A percentile compares a stretch with the other conserved stretches of the same genome.
phyloP scores from a whole-genome alignment of 2,329 filamentous ascomycete genomes.

The Fusarium brachygibbosum region DNA sequence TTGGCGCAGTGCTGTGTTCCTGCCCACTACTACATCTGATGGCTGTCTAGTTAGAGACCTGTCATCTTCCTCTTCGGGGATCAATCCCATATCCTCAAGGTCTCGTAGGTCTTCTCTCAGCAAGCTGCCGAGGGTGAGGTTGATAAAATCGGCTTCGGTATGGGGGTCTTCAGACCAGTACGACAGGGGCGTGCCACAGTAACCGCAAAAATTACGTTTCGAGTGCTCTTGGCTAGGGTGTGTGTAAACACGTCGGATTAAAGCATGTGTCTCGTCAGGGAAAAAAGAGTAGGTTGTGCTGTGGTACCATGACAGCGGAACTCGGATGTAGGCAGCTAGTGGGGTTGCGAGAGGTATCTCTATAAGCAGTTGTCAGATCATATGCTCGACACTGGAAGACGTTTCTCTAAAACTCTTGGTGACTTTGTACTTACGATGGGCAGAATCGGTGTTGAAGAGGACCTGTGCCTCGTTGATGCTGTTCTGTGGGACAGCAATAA shows the following conservation, averaged over 20 bases:
- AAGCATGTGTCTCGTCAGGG: conserved; percentile 78
- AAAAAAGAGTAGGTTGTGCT: conserved; percentile 81
- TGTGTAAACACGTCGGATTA: conserved; percentile 77
- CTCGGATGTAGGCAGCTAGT: conserved; percentile 83
- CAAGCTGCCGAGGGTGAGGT: conserved; percentile 84
- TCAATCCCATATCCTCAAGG: conserved; percentile 80
- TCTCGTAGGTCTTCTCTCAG: conserved; percentile 76
- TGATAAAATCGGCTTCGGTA: conserved; percentile 82
- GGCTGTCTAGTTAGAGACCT: conserved; percentile 25
- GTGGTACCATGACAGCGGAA: conserved; percentile 85
- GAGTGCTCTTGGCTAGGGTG: conserved; percentile 69
- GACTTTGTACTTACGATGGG: conserved; percentile 74
- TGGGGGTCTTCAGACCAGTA: conserved; percentile 83
- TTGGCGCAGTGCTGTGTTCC: conserved; percentile 58
- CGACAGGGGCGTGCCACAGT: conserved; percentile 87
- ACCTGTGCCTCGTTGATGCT: conserved; percentile 72
- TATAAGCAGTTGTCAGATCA: conserved; percentile 45
- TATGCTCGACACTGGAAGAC: not conserved
- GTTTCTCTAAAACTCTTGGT: conserved; percentile 1
- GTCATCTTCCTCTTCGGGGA: conserved; percentile 64
- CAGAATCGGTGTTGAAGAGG: conserved; percentile 78
- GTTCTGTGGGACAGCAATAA: conserved; percentile 75
- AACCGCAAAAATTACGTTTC: conserved; percentile 88
- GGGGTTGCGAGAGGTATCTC: conserved; percentile 78
- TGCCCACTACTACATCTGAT: conserved; percentile 32